Evolutionary conservation across 2,329 filamentous ascomycete genomes (phyloP), one percentile per base, ranked within the genome.

Genomic region (Penicillium aurantiogriseum): DNA sequence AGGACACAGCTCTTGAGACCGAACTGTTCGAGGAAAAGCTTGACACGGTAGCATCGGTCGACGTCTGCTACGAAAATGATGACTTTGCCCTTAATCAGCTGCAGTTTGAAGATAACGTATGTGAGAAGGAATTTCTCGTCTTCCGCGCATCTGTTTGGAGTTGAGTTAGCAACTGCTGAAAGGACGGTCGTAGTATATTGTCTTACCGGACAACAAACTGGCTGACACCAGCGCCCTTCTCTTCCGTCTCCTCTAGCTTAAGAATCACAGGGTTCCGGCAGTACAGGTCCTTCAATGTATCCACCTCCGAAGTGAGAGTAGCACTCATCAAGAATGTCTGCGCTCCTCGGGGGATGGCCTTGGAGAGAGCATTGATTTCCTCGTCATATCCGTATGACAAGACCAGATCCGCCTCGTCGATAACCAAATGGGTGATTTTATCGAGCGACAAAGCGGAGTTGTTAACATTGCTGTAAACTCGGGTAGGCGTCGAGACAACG

Each of bases 11-110:
- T 93, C 72, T 91, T 89, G 71, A 97, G 93, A 46, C 92, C 92
- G 70, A 99, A 99, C 71, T 99, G 94, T 75, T 99, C 94, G 51
- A 99, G 84, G 71, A 94, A 99, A 8, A 99, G 83, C 76, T 97
- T 97, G 25, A 99, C 79, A 36, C 94, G 85, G 76, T 99, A 99
- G 67, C 90, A 96, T 63, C 88, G 79, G 75, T 97, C 92, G 53
- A 96, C 88, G 65, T 96, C 91, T 29, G 86, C 88, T 7, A 96
- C 92, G 64, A 92, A 92, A 46, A 91, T 84, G 50, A 91, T 89
- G 57, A 89, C 89, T 74, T 97, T 97, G 62, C 94, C 94, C 74
- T 93, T 96, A 71, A 99, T 88, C 51, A 97, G 80, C 72, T 94
- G 90, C 13, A 97, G 83, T 79, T 96, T 96, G 80, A 97, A 96